Evolutionary conservation across 768 basidiomycete species (phyloP), one percentile per base, ranked within the genome.

Genomic region (Sporobolomyces phaffii): DNA sequence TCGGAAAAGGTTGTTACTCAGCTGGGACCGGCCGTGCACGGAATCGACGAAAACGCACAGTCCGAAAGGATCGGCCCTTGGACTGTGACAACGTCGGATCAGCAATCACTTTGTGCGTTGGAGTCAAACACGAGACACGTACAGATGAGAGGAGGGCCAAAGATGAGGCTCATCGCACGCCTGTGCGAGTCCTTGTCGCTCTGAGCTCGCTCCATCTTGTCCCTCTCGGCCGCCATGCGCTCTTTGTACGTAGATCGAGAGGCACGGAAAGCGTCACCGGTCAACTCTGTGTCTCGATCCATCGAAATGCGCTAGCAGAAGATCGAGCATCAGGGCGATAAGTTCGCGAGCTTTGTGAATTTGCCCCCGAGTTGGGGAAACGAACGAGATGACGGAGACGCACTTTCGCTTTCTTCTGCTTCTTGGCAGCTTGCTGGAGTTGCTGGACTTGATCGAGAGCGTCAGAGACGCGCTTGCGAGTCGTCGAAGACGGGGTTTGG

Each of bases 81-180:
- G 20, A 62, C 65, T 60, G 60, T 9, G 38, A 17, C 38, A 38
- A n/a, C n/a, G n/a, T 28, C 1, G 49, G 40, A 34, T 10, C 14
- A 38, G 31, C 60, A 44, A 33, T 22, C 34, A 28, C 8, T 4
- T 9, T 44, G 17, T 26, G 15, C 3, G 17, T n/a, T n/a, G n/a
- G n/a, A n/a, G n/a, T n/a, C n/a, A n/a, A n/a, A n/a, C n/a, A n/a
- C n/a, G n/a, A n/a, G n/a, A n/a, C n/a, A 53, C 69, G n/a, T 22
- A 70, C 69, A 54, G 18, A 60, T n/a, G 0, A 24, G 20, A 2
- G 69, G 64, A 3, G 45, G 17, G 3, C 57, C 64, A 31, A 70
- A 70, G 26, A 70, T 43, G 28, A 63, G 47, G n/a, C 63, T 61
- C 60, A 62, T 49, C 14, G 64, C 69, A 2, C 41, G 15, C 56